Evolutionary conservation across 768 basidiomycete genomes (phyloP), one percentile per base, ranked within the genome.

Genomic region (Boletus sp.): DNA sequence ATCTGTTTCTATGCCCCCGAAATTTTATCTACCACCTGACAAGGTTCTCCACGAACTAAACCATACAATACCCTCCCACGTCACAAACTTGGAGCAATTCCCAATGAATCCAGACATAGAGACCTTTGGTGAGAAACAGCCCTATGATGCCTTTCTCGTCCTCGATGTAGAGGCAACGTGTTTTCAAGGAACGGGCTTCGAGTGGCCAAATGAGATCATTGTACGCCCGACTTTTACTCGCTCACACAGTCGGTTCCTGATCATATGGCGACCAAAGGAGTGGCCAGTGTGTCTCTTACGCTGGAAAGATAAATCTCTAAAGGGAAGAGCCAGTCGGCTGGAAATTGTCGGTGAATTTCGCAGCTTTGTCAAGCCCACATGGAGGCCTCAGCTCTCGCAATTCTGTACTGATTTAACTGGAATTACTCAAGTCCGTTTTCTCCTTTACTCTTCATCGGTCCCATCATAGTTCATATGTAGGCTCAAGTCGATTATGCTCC

Each of bases 171-270:
- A 95, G 69, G 93, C 86, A 12, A 95, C 93, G 2, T 95, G 93
- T 64, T 68, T 80, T 44, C 71, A 70, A 63, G 89, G 87, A 37
- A 80, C 83, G 35, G 70, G 73, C 17, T 91, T 93, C 61, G 82
- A 87, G 53, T 96, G 86, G 74, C 91, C 95, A 2, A 97, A 97
- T 72, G 96, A 98, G 75, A 94, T 98, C 54, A 97, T 98, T 60
- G 96, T 92, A 70, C 67, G 87, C 50, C 30, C 12, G 1, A 7
- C 18, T 4, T 80, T 50, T 57, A 46, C 48, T 52, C 55, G 29
- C 60, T 50, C 47, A 49, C 49, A 35, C 37, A 44, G 40, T 5
- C 37, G 4, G 24, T 55, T 35, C 56, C 48, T 64, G 46, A 62
- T 46, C 56, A 42, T 47, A 11, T 57, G 9, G 32, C 39, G 10